Percentiles rank a stretch among this genome's conserved stretches.
Evolutionary conservation across 2,329 filamentous ascomycete genomes (phyloP).

Genomic region (Xylaria sp.): DNA sequence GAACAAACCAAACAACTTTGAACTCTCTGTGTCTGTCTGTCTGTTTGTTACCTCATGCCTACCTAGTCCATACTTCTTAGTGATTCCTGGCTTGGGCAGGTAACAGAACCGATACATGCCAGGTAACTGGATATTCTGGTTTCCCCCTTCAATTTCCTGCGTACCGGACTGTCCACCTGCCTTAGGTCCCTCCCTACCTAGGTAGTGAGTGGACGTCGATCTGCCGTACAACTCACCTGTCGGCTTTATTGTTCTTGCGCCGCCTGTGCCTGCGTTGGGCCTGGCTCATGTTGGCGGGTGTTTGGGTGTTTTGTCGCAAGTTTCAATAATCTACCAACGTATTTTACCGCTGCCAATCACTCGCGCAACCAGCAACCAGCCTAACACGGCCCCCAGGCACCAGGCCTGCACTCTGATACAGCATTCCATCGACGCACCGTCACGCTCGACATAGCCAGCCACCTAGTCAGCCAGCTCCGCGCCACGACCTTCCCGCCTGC

Average conservation of each 20-base stretch:
- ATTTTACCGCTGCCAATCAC: slow-evolving; percentile 42
- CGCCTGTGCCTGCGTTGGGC: slow-evolving; percentile 8
- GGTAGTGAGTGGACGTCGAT: background rate
- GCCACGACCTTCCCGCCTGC: slow-evolving; percentile 4
- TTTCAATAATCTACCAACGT: slow-evolving; percentile 36
- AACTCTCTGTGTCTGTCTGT: background rate
- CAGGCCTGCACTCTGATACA: slow-evolving; percentile 46
- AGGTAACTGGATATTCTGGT: background rate
- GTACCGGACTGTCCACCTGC: background rate
- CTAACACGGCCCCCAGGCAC: slow-evolving; percentile 19
- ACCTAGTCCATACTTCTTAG: background rate
- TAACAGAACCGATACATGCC: slow-evolving; percentile 14
- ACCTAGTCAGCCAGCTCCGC: slow-evolving; percentile 21
- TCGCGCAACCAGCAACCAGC: slow-evolving; percentile 44
- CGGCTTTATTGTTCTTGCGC: slow-evolving; percentile 20
- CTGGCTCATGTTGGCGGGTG: slow-evolving; percentile 23
- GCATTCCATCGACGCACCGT: slow-evolving; percentile 52
- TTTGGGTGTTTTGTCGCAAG: slow-evolving; percentile 37
- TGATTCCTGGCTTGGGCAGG: background rate
- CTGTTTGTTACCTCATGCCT: background rate
- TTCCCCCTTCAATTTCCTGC: slow-evolving; percentile 6
- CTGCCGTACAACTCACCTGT: background rate
- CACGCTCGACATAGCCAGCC: slow-evolving; percentile 28
- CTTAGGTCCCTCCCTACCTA: background rate
- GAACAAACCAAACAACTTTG: background rate